Conservation (phyloP, 805 yeast genomes). For the Starmerella khaoyaiensis region DNA sequence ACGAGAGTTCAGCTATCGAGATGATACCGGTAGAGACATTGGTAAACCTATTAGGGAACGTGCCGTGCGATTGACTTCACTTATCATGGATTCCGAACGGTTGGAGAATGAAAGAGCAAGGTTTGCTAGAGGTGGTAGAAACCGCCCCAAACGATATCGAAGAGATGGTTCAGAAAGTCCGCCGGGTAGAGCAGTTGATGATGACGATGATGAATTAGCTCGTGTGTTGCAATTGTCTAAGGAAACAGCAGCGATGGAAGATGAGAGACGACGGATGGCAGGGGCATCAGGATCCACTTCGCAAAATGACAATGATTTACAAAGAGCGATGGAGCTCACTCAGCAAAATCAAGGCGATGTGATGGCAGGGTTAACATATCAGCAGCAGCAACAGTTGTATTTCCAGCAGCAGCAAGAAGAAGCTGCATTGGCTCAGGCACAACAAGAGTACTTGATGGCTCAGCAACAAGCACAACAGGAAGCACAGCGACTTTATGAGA, state of each 20-base stretch:
- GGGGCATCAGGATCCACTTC: conserved; percentile 12
- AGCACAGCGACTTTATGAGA: conserved; percentile 20
- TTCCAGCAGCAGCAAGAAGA: conserved; percentile 22
- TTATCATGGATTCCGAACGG: conserved; percentile 71
- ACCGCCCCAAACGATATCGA: conserved; percentile 23
- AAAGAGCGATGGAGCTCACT: conserved; percentile 56
- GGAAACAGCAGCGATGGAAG: conserved; percentile 54
- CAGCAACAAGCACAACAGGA: conserved; percentile 22
- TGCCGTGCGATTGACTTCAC: conserved; percentile 75
- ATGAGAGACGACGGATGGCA: conserved; percentile 47
- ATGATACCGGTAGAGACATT: conserved; percentile 68
- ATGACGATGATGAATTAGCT: conserved; percentile 59
- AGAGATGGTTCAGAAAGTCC: conserved; percentile 21
- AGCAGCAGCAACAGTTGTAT: conserved; percentile 9
- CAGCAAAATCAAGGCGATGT: conserved; percentile 45
- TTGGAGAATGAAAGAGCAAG: conserved; percentile 49
- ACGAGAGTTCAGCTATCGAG: conserved; percentile 75
- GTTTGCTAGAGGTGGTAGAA: conserved; percentile 10
- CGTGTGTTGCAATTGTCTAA: conserved; percentile 70
- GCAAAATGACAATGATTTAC: conserved; percentile 43
- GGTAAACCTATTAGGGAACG: conserved; percentile 80
- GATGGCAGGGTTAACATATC: conserved; percentile 24
- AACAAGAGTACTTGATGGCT: conserved; percentile 28
- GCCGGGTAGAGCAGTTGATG: conserved; percentile 28
- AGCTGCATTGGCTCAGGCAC: conserved; percentile 28